These are phyloP conservation scores for Brassica incana DNA, from an alignment of 345 rosid species.

Conservation along the genomic window DNA sequence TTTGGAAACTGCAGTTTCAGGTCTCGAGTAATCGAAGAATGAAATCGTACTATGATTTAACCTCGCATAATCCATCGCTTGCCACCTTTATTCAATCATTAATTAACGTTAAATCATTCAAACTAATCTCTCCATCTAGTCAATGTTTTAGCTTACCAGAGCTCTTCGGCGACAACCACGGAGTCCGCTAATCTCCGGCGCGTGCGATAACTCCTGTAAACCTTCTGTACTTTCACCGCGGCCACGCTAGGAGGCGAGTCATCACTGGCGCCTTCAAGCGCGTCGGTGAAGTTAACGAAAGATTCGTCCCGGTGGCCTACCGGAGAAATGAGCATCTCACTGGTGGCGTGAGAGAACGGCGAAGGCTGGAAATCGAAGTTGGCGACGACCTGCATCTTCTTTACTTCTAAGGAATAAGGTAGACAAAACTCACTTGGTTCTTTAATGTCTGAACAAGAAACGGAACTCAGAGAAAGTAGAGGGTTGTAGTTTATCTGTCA, in stretches of 20 bases:
- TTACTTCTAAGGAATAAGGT: background rate
- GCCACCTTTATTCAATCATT: constrained; percentile 60
- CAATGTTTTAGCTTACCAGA: constrained; percentile 50
- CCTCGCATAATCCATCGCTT: constrained; percentile 73
- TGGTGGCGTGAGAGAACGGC: constrained; percentile 37
- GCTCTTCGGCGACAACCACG: constrained; percentile 81
- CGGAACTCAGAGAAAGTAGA: background rate
- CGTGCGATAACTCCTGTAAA: constrained; percentile 84
- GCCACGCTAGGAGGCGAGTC: constrained; percentile 40
- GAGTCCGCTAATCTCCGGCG: constrained; percentile 90
- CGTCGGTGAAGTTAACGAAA: background rate
- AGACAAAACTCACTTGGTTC: background rate
- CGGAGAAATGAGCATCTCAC: constrained; percentile 36
- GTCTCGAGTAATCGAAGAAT: constrained; percentile 68
- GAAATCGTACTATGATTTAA: constrained; percentile 79
- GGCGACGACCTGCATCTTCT: constrained; percentile 52
- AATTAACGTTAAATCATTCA: constrained; percentile 15
- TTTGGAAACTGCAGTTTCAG: constrained; percentile 66
- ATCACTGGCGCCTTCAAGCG: constrained; percentile 28
- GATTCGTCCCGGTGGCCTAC: constrained; percentile 15
- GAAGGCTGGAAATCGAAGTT: constrained; percentile 45
- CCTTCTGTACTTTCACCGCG: constrained; percentile 80
- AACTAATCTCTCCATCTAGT: background rate
- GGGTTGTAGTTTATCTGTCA: background rate
- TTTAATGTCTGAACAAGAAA: constrained; percentile 14